Percentiles rank a stretch among this genome's conserved stretches.
Evolutionary conservation across 1,284 basidiomycete species (phyloP).

Genomic region (Sphagnurus paluster): DNA sequence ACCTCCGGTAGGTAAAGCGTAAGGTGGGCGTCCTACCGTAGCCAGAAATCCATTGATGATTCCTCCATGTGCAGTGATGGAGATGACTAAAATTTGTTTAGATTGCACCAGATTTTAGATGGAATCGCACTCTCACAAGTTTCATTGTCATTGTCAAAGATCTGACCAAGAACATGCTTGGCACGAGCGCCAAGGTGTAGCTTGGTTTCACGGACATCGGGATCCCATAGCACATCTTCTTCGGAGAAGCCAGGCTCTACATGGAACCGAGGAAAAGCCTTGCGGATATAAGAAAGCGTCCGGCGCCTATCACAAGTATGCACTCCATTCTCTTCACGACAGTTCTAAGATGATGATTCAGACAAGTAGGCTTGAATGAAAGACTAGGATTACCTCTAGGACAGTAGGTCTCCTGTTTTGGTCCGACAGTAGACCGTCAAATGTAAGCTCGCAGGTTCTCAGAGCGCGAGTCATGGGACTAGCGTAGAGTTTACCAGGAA

Average conservation of each 20-base stretch:
- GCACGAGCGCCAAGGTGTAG: constrained; percentile 57
- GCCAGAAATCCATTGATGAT: constrained; percentile 56
- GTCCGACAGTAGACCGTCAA: constrained; percentile 36
- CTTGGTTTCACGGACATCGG: constrained; percentile 65
- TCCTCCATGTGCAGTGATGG: constrained; percentile 64
- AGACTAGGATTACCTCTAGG: constrained; percentile 5
- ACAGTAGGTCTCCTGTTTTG: constrained; percentile 2
- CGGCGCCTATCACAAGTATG: constrained; percentile 76
- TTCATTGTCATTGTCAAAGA: constrained; percentile 54
- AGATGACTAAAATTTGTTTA: constrained; percentile 45
- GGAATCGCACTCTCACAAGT: constrained; percentile 42
- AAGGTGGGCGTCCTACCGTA: constrained; percentile 42
- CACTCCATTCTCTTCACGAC: constrained; percentile 65
- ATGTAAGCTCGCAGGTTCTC: constrained; percentile 67
- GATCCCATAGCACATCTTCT: constrained; percentile 68
- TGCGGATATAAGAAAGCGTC: constrained; percentile 51
- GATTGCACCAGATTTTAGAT: neutral
- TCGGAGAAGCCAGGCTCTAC: constrained; percentile 75
- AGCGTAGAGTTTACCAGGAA: constrained; percentile 64
- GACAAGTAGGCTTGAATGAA: neutral
- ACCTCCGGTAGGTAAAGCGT: constrained; percentile 63
- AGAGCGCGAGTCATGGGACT: constrained; percentile 77
- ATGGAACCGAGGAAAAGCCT: constrained; percentile 57
- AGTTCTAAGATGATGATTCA: constrained; percentile 12
- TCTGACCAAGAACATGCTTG: constrained; percentile 54